Evolutionary conservation across 805 yeast genomes (phyloP).

Genomic region (Candida patagonica): DNA sequence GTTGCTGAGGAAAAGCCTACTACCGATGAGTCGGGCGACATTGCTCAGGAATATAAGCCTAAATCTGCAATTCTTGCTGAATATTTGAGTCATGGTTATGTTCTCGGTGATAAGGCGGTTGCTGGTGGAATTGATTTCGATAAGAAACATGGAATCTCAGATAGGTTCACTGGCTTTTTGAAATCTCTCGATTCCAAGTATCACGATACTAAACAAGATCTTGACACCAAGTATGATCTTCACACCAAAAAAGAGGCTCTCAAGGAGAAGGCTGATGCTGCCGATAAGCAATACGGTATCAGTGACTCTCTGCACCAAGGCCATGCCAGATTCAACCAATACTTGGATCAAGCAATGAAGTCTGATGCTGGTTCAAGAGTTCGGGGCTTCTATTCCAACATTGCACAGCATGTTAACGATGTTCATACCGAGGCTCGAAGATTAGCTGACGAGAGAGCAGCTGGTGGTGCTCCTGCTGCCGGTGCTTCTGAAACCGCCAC

Average conservation of each 20-base stretch:
- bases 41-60: conserved; percentile 70
- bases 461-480: conserved; percentile 8
- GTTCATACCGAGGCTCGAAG: conserved; percentile 70
- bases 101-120: conserved; percentile 51
- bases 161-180: conserved; percentile 49
- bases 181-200: conserved; percentile 48
- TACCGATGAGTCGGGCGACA: conserved; percentile 34
- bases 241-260: conserved; percentile 19
- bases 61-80: conserved; percentile 69
- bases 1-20: conserved; percentile 10
- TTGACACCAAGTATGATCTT: conserved; percentile 1
- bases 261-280: conserved; percentile 40
- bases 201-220: conserved; percentile 26
- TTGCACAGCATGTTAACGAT: conserved; percentile 47
- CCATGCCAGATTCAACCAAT: conserved; percentile 14
- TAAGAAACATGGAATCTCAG: conserved; percentile 50
- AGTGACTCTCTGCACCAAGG: conserved; percentile 31
- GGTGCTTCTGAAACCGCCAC: conserved; percentile 5
- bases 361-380: conserved; percentile 45
- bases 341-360: conserved; percentile 29
- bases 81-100: conserved; percentile 64
- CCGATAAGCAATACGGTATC: conserved; percentile 35
- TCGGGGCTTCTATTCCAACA: conserved; percentile 48
- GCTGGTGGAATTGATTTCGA: conserved; percentile 56
- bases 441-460: conserved; percentile 45